Evolutionary conservation across 371 early-diverging fungal species (phyloP).

Genomic region (Zopfochytrium polystomum): DNA sequence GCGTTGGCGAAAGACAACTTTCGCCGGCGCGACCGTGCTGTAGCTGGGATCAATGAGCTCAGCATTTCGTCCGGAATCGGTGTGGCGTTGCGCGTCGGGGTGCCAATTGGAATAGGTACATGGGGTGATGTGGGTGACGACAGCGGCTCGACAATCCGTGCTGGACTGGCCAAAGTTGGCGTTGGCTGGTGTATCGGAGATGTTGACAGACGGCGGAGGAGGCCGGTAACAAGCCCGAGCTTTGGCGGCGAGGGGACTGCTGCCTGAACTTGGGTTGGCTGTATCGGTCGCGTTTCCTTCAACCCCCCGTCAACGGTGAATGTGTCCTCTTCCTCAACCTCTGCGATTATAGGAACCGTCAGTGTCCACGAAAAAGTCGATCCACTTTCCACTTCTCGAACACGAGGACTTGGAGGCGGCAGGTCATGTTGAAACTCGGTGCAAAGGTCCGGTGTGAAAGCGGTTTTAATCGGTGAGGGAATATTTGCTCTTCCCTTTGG

Average conservation of each 20-base stretch:
- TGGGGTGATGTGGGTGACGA: neutral
- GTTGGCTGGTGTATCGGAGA: too few relatives aligned
- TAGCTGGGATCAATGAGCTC: slow-evolving; percentile 31
- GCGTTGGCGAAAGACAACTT: slow-evolving; percentile 45
- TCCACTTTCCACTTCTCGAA: slow-evolving; percentile 33
- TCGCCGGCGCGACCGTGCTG: slow-evolving; percentile 37
- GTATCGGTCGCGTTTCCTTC: too few relatives aligned
- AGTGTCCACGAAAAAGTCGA: slow-evolving; percentile 33
- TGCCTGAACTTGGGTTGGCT: slow-evolving; percentile 6
- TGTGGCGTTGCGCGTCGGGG: slow-evolving; percentile 44
- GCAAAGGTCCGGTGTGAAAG: too few relatives aligned
- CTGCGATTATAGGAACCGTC: slow-evolving; percentile 27
- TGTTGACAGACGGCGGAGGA: neutral
- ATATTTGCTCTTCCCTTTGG: too few relatives aligned
- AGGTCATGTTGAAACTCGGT: slow-evolving; percentile 14
- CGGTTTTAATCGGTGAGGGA: too few relatives aligned
- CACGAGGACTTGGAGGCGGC: slow-evolving; percentile 34
- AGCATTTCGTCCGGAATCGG: slow-evolving; percentile 38
- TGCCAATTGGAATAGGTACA: slow-evolving; percentile 36
- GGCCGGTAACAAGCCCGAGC: neutral
- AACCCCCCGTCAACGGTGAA: too few relatives aligned
- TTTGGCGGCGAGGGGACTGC: neutral
- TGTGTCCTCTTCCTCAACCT: slow-evolving; percentile 30
- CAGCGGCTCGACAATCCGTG: too few relatives aligned
- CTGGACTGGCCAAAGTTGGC: too few relatives aligned